Evolutionary conservation across 2,329 filamentous ascomycete genomes (phyloP).

Genomic region (Parascedosporium putredinis): DNA sequence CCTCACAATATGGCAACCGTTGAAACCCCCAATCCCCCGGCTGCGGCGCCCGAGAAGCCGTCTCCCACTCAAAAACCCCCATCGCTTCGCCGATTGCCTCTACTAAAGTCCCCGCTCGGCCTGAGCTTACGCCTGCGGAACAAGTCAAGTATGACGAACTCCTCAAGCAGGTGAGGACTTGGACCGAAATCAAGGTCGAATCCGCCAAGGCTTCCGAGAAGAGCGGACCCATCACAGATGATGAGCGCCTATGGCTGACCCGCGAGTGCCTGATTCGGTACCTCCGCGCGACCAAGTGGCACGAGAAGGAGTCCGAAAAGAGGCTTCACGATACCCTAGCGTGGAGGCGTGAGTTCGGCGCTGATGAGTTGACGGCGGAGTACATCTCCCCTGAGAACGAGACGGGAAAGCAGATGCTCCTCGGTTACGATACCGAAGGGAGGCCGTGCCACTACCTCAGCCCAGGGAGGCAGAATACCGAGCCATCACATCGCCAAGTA

Average conservation of each 20-base stretch:
- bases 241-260: slow-evolving; percentile 82
- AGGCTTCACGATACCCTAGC: slow-evolving; percentile 71
- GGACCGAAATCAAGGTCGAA: slow-evolving; percentile 52
- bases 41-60: slow-evolving; percentile 8
- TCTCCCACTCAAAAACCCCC: not conserved
- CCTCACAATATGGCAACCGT: slow-evolving; percentile 3
- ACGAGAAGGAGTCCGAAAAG: slow-evolving; percentile 61
- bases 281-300: slow-evolving; percentile 88
- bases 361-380: slow-evolving; percentile 68
- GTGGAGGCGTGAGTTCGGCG: slow-evolving; percentile 86
- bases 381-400: slow-evolving; percentile 91
- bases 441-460: slow-evolving; percentile 88
- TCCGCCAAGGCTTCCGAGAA: slow-evolving; percentile 45
- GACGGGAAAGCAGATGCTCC: slow-evolving; percentile 86
- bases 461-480: slow-evolving; percentile 86
- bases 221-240: slow-evolving; percentile 58
- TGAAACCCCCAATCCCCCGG: not conserved
- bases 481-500: slow-evolving; percentile 73
- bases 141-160: slow-evolving; percentile 71
- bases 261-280: slow-evolving; percentile 88
- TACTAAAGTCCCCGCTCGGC: slow-evolving; percentile 22
- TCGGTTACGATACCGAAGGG: slow-evolving; percentile 77
- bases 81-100: not conserved
- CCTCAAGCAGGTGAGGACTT: slow-evolving; percentile 57
- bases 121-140: slow-evolving; percentile 64